Conservation (phyloP, 768 basidiomycete genomes). For the Chalciporus sphaerocephalus region DNA sequence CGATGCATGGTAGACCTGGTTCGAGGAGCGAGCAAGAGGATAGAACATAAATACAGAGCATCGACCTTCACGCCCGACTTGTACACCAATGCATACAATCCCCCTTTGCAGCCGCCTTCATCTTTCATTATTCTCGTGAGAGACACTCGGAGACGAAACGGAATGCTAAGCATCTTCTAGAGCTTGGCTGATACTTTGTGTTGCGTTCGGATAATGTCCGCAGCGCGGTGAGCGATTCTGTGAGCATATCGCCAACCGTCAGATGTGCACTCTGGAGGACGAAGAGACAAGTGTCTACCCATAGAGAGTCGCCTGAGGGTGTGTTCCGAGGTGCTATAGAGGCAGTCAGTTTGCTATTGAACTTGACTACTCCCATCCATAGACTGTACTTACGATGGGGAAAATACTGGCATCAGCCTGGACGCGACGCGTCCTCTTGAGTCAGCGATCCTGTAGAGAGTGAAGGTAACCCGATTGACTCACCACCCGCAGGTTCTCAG, state of each 20-base stretch:
- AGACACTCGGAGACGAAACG: too few species aligned
- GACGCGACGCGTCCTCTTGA: neutral
- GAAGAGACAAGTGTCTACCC: slow-evolving; percentile 1
- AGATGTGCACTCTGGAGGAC: neutral
- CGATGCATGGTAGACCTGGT: too few species aligned
- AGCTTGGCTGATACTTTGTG: neutral
- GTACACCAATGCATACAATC: neutral
- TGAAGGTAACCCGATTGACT: neutral
- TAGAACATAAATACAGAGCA: neutral
- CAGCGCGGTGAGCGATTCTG: slow-evolving; percentile 10
- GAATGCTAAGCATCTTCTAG: neutral
- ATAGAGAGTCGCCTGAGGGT: slow-evolving; percentile 21
- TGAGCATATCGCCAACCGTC: neutral
- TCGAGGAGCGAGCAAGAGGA: neutral
- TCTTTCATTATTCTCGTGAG: too few species aligned
- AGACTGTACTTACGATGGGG: slow-evolving; percentile 9
- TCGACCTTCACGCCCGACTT: neutral
- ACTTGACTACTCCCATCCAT: neutral
- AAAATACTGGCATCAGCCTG: slow-evolving; percentile 19
- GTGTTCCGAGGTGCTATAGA: slow-evolving; percentile 14
- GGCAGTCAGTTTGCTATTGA: too few species aligned
- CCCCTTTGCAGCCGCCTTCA: neutral
- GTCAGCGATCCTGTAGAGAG: neutral
- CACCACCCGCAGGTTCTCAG: slow-evolving; percentile 12
- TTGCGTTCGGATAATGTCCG: slow-evolving; percentile 3